Evolutionary conservation across 352 stramenopile species (phyloP).

Genomic region (Salisapilia sapeloensis): DNA sequence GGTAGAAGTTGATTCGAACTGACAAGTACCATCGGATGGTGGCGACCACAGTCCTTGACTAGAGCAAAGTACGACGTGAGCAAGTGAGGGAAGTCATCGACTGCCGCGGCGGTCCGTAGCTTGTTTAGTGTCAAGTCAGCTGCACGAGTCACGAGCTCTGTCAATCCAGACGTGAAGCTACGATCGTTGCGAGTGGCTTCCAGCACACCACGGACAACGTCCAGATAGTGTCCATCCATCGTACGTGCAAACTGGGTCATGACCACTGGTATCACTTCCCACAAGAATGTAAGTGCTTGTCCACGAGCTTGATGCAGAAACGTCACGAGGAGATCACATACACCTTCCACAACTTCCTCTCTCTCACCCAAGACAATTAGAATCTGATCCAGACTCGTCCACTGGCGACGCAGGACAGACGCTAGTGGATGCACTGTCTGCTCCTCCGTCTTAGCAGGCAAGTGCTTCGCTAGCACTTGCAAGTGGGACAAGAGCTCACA

Average conservation of each 20-base stretch:
- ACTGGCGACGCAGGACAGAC: slow-evolving; percentile 32
- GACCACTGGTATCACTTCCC: slow-evolving; percentile 37
- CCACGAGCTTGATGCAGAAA: slow-evolving; percentile 44
- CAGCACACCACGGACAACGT: slow-evolving; percentile 57
- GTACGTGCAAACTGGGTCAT: slow-evolving; percentile 44
- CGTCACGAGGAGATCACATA: slow-evolving; percentile 32
- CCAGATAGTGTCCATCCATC: slow-evolving; percentile 36
- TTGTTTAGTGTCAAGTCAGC: slow-evolving; percentile 31
- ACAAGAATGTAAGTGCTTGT: slow-evolving; percentile 39
- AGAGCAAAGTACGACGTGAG: slow-evolving; percentile 38
- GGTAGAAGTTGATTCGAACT: slow-evolving; percentile 47
- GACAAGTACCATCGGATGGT: slow-evolving; percentile 42
- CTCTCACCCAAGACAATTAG: slow-evolving; percentile 23
- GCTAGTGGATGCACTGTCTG: slow-evolving; percentile 37
- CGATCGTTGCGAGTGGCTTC: slow-evolving; percentile 38
- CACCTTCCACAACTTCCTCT: slow-evolving; percentile 36
- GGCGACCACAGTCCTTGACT: slow-evolving; percentile 27
- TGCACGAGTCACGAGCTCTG: slow-evolving; percentile 45
- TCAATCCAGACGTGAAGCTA: slow-evolving; percentile 32
- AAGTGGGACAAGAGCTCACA: slow-evolving; percentile 44
- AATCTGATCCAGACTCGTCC: slow-evolving; percentile 30
- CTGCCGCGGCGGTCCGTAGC: slow-evolving; percentile 19
- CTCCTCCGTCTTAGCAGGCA: slow-evolving; percentile 48
- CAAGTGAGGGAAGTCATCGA: slow-evolving; percentile 34
- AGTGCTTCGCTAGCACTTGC: slow-evolving; percentile 25